Evolutionary conservation across 306 rosid species (phyloP), one percentile per base, ranked within the genome.

Genomic region (Macrotyloma uniflorum): DNA sequence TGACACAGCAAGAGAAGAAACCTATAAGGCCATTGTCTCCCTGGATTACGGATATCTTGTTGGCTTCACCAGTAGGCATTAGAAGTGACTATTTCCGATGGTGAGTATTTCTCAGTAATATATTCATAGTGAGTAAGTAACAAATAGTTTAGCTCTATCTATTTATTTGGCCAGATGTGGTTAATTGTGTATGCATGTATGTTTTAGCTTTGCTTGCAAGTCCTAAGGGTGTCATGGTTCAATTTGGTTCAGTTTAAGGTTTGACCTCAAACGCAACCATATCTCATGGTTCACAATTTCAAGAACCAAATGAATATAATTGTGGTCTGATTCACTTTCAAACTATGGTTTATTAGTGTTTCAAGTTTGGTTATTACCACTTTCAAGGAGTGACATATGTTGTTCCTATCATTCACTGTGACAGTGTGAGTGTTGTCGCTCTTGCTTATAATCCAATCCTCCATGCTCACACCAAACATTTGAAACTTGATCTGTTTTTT

Each of bases 1-100:
- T 62, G 65, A 71, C 75, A 28, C 97, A 86, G 67, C 96, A 85
- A 22, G 98, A 95, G 87, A 95, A 89, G 86, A 95, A 86, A 83
- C 98, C 97, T 72, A 78, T 86, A 40, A 86, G 98, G 84, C 97
- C 98, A 14, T 77, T 95, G 84, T 95, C 98, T 67, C 96, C 98
- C 51, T 95, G 98, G 98, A 95, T 95, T 49, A 91, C 97, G 28
- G 98, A 95, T 74, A 91, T 92, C 80, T 82, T 95, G 85, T 86
- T 91, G 63, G 92, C 97, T 81, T 97, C 98, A 26, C 98, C 98
- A 28, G 85, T 95, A 63, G 98, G 93, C 67, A 89, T 95, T 70
- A 86, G 93, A 88, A 92, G 98, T 75, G 98, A 95, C 85, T 95
- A 95, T 66, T 95, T 95, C 82, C 93, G 98, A 20, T 95, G 98